Evolutionary conservation across 2,329 filamentous ascomycete species (phyloP), one percentile per base, ranked within the genome.

Genomic region (Ceratocystiopsis minuta): DNA sequence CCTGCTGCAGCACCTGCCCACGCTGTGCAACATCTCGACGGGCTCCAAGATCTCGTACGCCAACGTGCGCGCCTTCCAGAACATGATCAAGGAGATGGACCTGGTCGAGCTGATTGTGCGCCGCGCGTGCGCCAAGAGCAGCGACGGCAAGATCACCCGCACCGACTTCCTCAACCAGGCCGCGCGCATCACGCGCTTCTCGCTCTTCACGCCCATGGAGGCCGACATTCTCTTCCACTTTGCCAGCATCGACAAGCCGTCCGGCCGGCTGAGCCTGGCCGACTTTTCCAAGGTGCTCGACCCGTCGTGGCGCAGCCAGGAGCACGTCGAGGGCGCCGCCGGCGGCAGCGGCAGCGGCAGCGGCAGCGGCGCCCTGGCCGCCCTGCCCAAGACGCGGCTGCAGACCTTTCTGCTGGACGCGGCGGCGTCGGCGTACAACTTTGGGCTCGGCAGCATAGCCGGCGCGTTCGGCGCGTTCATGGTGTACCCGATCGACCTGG

Each of bases 171-270:
- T 96, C 48, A 88, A 94, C 60, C 87, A 95, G 65, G 88, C 90
- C 12, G 80, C 88, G 37, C 79, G 79, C 49, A 78, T 90, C 54
- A 93, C 88, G 18, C 79, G 90, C 48, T 98, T 95, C 67, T 92
- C 87, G 13, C 74, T 92, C 33, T 95, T 96, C 62, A 96, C 90
- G 0, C 90, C 90, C 13, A 95, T 96, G 86, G 90, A 98, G 62
- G 87, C 88, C 35, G 90, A 98, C 56, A 94, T 98, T 48, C 74
- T 98, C 35, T 98, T 98, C 69, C 90, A 96, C 64, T 98, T 98
- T 60, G 90, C 90, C 46, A 84, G 87, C 47, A 70, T 96, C 42
- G 85, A 95, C 56, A 80, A 90, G 53, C 81, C 85, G 3, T 88
- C 86, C 1, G 90, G 87, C 16, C 74, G 85, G 39, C 74, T 98